Evolutionary conservation across 257 asterid genomes (phyloP).

Genomic region (Lithospermum erythrorhizon): DNA sequence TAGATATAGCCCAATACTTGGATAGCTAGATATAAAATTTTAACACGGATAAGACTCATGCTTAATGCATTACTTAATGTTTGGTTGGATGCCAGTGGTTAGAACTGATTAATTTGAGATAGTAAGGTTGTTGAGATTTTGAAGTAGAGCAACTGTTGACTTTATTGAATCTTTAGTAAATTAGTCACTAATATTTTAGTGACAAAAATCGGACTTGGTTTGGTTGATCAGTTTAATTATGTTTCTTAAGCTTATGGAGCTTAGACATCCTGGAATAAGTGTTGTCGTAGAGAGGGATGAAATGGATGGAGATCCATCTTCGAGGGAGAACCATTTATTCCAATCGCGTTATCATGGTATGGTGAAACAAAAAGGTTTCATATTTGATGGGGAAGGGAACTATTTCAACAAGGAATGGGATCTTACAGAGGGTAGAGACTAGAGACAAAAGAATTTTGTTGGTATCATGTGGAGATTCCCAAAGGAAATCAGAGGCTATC

Average conservation of each 20-base stretch:
- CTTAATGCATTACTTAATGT: too few relatives aligned
- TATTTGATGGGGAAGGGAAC: slow-evolving; percentile 71
- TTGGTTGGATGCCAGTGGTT: not conserved
- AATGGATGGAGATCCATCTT: slow-evolving; percentile 22
- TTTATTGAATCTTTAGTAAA: not conserved
- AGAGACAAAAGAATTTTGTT: slow-evolving; percentile 79
- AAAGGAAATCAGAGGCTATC: slow-evolving; percentile 54
- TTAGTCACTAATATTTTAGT: too few relatives aligned
- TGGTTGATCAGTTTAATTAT: not conserved
- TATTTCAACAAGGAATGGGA: slow-evolving; percentile 76
- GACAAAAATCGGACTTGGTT: too few relatives aligned
- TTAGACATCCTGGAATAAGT: slow-evolving; percentile 10
- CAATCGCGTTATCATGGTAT: slow-evolving; percentile 29
- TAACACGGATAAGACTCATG: too few relatives aligned
- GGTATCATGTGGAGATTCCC: slow-evolving; percentile 86
- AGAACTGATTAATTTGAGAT: not conserved
- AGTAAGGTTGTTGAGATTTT: not conserved
- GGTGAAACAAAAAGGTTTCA: slow-evolving; percentile 53
- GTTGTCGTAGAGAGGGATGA: slow-evolving; percentile 40
- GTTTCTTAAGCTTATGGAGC: slow-evolving; percentile 27
- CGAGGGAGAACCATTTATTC: slow-evolving; percentile 16
- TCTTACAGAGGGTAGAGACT: slow-evolving; percentile 43
- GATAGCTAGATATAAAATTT: too few relatives aligned
- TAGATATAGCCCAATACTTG: too few relatives aligned
- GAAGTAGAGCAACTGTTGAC: not conserved